Conservation (phyloP, 2,329 filamentous ascomycete species). For the Trichoderma asperellum region DNA sequence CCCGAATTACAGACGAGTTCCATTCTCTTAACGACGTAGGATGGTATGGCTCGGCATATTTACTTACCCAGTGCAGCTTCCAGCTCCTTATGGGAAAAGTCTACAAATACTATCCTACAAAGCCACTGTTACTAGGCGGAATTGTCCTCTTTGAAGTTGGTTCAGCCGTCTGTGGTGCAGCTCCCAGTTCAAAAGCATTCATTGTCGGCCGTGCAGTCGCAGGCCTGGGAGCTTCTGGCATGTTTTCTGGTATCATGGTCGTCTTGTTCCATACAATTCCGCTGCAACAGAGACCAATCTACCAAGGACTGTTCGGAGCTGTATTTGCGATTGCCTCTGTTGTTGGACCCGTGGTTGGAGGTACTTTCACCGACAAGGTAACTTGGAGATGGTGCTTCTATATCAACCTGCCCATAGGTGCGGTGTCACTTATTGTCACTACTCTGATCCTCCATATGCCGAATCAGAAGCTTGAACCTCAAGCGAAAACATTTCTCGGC, state of each 20-base stretch:
- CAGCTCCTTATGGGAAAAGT: slow-evolving; percentile 37
- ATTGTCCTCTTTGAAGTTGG: slow-evolving; percentile 56
- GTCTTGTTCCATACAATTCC: slow-evolving; percentile 16
- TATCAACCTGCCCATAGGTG: slow-evolving; percentile 29
- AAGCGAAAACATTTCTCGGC: slow-evolving; percentile 30
- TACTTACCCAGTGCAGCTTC: slow-evolving; percentile 22
- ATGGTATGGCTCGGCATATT: slow-evolving; percentile 21
- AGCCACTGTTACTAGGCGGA: slow-evolving; percentile 47
- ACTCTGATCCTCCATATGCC: slow-evolving; percentile 10
- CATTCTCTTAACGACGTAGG: slow-evolving; percentile 22
- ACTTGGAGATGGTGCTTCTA: slow-evolving; percentile 25
- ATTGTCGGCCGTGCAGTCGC: slow-evolving; percentile 53
- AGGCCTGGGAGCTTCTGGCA: slow-evolving; percentile 48
- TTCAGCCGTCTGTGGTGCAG: slow-evolving; percentile 49
- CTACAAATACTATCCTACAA: slow-evolving; percentile 52
- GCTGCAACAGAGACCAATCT: slow-evolving; percentile 6
- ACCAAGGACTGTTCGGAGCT: slow-evolving; percentile 34
- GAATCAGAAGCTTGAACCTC: slow-evolving; percentile 36
- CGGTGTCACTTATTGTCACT: slow-evolving; percentile 3
- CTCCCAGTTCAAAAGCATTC: slow-evolving; percentile 46
- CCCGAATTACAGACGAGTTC: slow-evolving; percentile 22
- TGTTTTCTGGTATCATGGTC: slow-evolving; percentile 33
- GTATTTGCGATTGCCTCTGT: slow-evolving; percentile 48
- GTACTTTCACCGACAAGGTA: slow-evolving; percentile 41
- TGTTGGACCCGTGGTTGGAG: slow-evolving; percentile 36